Evolutionary conservation across 352 stramenopile species (phyloP).

Genomic region (Lagenidium giganteum): DNA sequence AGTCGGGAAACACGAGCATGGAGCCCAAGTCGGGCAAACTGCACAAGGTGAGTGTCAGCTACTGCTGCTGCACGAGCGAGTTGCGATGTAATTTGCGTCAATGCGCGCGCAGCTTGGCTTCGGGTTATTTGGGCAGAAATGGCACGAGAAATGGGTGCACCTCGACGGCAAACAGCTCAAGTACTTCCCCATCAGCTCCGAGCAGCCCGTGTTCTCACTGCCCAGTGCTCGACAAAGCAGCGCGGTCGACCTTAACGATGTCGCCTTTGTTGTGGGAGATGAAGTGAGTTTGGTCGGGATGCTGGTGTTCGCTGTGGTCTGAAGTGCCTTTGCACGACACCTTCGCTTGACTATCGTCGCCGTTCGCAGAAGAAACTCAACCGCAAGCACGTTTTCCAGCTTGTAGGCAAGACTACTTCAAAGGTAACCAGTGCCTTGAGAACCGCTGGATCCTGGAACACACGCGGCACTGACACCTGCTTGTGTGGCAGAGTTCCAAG

Average conservation of each 20-base stretch:
- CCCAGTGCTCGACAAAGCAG: conserved; percentile 40
- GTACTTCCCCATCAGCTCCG: conserved; percentile 66
- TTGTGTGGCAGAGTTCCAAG: conserved; percentile 28
- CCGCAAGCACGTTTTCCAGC: conserved; percentile 61
- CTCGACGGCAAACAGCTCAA: conserved; percentile 65
- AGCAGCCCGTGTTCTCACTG: conserved; percentile 53
- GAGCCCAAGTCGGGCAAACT: conserved; percentile 67
- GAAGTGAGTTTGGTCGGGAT: conserved; percentile 23
- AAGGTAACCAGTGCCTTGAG: too few relatives aligned
- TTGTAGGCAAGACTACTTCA: conserved; percentile 42
- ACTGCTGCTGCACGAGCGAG: not conserved
- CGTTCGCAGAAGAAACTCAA: conserved; percentile 52
- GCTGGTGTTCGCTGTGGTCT: not conserved
- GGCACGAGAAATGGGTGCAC: conserved; percentile 80
- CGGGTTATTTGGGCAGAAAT: conserved; percentile 61
- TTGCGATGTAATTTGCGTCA: too few relatives aligned
- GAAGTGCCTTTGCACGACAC: too few relatives aligned
- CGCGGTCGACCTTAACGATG: conserved; percentile 38
- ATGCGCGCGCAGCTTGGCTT: conserved; percentile 29
- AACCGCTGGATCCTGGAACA: too few relatives aligned
- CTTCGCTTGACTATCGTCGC: too few relatives aligned
- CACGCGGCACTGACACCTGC: not conserved
- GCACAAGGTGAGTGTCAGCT: conserved; percentile 30
- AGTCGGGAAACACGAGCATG: too few relatives aligned
- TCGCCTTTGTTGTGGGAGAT: conserved; percentile 33